These are phyloP conservation scores for Pseudopithomyces maydicus DNA, from an alignment of 2,329 filamentous ascomycete species.

Conservation along the genomic window DNA sequence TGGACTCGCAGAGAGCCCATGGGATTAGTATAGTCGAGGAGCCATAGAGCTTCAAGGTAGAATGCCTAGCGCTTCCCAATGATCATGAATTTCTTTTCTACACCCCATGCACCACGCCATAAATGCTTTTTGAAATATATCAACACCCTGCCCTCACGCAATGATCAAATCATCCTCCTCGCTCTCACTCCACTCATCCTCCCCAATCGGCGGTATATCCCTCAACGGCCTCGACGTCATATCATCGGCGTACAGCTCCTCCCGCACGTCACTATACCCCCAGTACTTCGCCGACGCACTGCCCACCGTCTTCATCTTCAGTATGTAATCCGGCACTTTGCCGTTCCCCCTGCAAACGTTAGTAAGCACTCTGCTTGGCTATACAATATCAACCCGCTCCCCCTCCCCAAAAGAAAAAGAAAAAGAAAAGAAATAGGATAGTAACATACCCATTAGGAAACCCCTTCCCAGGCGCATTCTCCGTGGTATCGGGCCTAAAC, in stretches of 20 bases:
- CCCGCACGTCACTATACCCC: background rate
- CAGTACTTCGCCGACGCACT: background rate
- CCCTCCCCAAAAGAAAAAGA: too few species aligned
- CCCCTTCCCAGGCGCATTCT: background rate
- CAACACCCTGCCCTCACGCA: background rate
- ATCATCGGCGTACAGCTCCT: background rate
- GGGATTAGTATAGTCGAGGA: too few species aligned
- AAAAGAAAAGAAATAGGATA: background rate
- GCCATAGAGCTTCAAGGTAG: too few species aligned
- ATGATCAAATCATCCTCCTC: background rate
- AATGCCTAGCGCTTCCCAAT: too few species aligned
- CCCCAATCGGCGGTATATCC: background rate
- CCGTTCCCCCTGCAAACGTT: background rate
- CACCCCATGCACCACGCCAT: background rate
- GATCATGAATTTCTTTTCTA: too few species aligned
- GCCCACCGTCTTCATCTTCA: background rate
- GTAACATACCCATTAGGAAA: slow-evolving; percentile 1
- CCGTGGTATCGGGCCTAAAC: background rate
- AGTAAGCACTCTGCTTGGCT: too few species aligned
- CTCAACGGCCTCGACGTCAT: background rate
- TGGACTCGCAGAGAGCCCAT: too few species aligned
- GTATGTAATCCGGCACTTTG: background rate
- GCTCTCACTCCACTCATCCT: background rate
- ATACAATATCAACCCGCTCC: too few species aligned
- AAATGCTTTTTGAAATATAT: background rate